phyloP scores from a whole-genome alignment of 768 basidiomycete species.

The Pleurotus giganteus region DNA sequence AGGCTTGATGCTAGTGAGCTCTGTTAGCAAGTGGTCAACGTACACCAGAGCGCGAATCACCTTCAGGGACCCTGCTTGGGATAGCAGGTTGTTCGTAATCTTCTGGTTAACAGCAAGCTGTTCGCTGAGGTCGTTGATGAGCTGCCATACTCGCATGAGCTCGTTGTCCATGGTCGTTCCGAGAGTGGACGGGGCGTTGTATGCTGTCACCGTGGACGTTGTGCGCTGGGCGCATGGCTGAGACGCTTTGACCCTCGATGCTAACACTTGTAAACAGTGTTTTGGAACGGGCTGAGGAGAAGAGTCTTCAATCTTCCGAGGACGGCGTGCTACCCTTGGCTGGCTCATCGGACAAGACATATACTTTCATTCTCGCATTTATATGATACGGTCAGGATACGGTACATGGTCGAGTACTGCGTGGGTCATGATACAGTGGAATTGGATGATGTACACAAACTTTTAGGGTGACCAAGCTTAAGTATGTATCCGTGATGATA shows the following conservation, averaged over 20 bases:
- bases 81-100: conserved; percentile 63
- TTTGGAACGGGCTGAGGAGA: too few species aligned
- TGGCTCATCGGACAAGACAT: too few species aligned
- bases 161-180: conserved; percentile 57
- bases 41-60: conserved; percentile 34
- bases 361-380: too few species aligned
- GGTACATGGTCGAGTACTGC: too few species aligned
- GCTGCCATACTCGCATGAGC: conserved; percentile 71
- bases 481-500: too few species aligned
- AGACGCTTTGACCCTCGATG: background rate
- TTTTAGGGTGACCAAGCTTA: too few species aligned
- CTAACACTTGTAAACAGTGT: background rate
- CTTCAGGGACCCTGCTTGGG: conserved; percentile 72
- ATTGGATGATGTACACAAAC: too few species aligned
- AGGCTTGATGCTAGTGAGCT: conserved; percentile 64
- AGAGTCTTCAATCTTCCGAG: background rate
- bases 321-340: background rate
- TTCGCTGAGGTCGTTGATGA: conserved; percentile 79
- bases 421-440: too few species aligned
- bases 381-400: too few species aligned
- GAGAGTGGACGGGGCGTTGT: background rate
- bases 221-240: background rate
- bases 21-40: conserved; percentile 9
- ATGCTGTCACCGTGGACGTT: background rate
- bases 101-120: conserved; percentile 83